A percentile compares a stretch with the other conserved stretches of the same genome.
phyloP scores from a whole-genome alignment of 179 eudicot genomes.

The Gypsophila paniculata region DNA sequence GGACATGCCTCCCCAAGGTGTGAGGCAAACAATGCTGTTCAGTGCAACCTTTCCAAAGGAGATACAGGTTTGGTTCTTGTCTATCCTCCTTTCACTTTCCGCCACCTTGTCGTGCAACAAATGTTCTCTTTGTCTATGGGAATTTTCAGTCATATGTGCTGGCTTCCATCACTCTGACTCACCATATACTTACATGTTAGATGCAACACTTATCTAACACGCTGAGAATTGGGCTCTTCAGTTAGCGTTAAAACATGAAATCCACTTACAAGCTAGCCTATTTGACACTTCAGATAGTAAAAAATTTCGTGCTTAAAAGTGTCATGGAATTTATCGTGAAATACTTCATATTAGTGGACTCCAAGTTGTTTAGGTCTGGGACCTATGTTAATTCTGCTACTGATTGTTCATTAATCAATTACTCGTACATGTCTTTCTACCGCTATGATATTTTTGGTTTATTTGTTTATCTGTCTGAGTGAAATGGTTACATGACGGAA shows the following conservation, averaged over 20 bases:
- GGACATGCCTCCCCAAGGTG: constrained; percentile 80
- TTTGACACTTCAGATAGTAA: not conserved
- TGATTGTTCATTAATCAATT: no score
- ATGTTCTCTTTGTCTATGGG: not conserved
- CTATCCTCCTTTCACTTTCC: not conserved
- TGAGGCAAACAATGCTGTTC: constrained; percentile 84
- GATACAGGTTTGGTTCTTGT: constrained; percentile 60
- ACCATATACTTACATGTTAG: not conserved
- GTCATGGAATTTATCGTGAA: not conserved
- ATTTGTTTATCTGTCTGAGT: not conserved
- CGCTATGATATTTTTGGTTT: not conserved
- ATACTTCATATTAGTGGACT: not conserved
- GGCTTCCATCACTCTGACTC: not conserved
- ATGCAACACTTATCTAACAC: not conserved
- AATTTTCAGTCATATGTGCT: not conserved
- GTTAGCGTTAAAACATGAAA: not conserved
- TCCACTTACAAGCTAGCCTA: not conserved
- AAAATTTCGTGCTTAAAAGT: not conserved
- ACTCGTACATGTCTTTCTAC: not conserved
- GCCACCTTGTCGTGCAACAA: not conserved
- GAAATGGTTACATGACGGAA: not conserved
- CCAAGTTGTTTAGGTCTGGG: not conserved
- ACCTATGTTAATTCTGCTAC: not conserved
- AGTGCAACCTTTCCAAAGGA: constrained; percentile 96
- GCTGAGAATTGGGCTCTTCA: not conserved